Base-by-base conservation (phyloP, 768 basidiomycete species). In the Trametes punicea region DNA sequence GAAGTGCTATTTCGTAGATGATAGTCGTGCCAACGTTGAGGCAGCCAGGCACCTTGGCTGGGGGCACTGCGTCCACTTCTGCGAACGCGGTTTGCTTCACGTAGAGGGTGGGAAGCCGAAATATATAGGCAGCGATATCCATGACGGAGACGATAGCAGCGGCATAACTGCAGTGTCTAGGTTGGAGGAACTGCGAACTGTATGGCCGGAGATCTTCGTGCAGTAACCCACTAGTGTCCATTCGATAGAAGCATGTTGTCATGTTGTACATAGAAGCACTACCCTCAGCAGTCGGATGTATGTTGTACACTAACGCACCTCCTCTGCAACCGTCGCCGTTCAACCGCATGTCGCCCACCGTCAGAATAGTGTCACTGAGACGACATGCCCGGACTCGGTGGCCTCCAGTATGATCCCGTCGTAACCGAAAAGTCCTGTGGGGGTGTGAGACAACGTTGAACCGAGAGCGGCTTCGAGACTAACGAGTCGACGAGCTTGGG, bases 341-440 rank as follows among this genome's bases (percentile, higher is more conserved):
- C n/a, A n/a, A n/a, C n/a, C n/a, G n/a, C n/a, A n/a, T n/a, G n/a
- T n/a, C n/a, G n/a, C n/a, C n/a, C n/a, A n/a, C n/a, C n/a, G 15
- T 62, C 38, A 67, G 53, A 90, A 88, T 41, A 91, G 67, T 64
- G 77, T 86, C 9, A 93, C 84, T 27, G 85, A 76, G 16, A 87
- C 80, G 25, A 93, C 85, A 63, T 90, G 88, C 2, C 87, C 90
- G 20, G 83, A 77, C 60, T 89, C 87, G 10, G 87, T 83, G 11
- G 87, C 86, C 64, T 93, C 92, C 26, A 92, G 69, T 46, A 92
- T 83, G 39, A 90, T 80, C 21, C 92, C 90, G 56, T 91, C 85
- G 64, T 89, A 92, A 27, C 90, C 90, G 56, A 88, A 75, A 18
- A 91, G 62, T 9, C 71, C 84, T 86, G 46, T 0, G 23, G 20